Evolutionary conservation across 1,284 basidiomycete species (phyloP), one percentile per base, ranked within the genome.

Genomic region (Apiotrichum brassicae): DNA sequence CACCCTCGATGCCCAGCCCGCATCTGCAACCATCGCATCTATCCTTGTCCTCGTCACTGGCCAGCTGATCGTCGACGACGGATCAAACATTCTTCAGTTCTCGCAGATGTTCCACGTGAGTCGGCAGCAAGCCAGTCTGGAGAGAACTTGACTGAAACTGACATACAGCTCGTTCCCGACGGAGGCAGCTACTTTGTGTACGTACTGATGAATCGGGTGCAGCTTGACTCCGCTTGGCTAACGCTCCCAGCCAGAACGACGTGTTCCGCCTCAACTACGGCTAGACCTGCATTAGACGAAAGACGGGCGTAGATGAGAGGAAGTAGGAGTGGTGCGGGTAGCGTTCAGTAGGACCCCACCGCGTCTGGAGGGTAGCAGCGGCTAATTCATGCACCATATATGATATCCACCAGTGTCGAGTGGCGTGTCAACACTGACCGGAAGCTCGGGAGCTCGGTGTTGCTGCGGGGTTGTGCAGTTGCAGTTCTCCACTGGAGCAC

Each of bases 11-110:
- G 87, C 84, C 13, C 94, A 97, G 72, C 93, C 93, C 6, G 87
- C 90, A 2, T 82, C 81, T 6, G 72, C 76, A 0, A 68, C 74
- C 18, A 70, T 80, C 13, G 79, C 82, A 8, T 83, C 82, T 57
- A 73, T 97, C 56, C 76, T 95, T 50, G 89, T 97, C 49, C 83
- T 84, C 65, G 89, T 97, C 33, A 97, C 91, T 23, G 94, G 94
- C 11, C 75, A 83, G 44, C 78, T 97, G 25, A 48, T 84, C 45
- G 91, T 94, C 57, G 91, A 93, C 57, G 87, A 85, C 62, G 79
- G 78, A 59, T 49, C 73, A 49, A 86, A 88, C 64, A 81, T 87
- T n/a, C 76, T 97, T 53, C 83, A 82, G 64, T 97, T 88, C 79
- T 86, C 83, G 59, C 91, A 95, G 74, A 77, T 84, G 53, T 98